Evolutionary conservation across 1,284 basidiomycete species (phyloP).

Genomic region (Papiliotrema terrestris): DNA sequence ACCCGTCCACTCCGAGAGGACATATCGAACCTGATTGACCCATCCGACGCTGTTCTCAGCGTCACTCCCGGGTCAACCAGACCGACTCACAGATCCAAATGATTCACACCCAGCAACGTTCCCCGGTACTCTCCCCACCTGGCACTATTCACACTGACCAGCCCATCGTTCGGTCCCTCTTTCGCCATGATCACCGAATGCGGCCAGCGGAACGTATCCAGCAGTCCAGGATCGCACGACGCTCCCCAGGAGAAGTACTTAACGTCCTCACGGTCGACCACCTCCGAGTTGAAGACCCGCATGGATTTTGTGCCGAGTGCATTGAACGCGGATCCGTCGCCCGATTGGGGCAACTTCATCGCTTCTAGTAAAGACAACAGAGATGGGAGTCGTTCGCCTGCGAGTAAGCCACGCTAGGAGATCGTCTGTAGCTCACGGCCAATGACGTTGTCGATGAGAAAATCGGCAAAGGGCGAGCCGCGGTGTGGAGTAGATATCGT

Average conservation of each 20-base stretch:
- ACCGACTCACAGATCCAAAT: slow-evolving; percentile 68
- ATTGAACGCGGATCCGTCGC: slow-evolving; percentile 87
- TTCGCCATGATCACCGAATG: slow-evolving; percentile 79
- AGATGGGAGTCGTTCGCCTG: slow-evolving; percentile 43
- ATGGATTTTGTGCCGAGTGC: slow-evolving; percentile 80
- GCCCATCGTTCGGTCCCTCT: slow-evolving; percentile 90
- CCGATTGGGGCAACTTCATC: slow-evolving; percentile 69
- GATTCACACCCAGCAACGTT: slow-evolving; percentile 84
- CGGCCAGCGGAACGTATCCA: slow-evolving; percentile 82
- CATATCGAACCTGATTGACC: slow-evolving; percentile 61
- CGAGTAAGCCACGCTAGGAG: slow-evolving; percentile 42
- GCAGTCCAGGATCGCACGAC: slow-evolving; percentile 75
- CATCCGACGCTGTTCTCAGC: slow-evolving; percentile 47
- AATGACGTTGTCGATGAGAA: slow-evolving; percentile 76
- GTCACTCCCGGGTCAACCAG: background rate
- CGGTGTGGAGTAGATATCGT: slow-evolving; percentile 91
- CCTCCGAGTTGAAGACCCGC: slow-evolving; percentile 80
- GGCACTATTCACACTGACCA: slow-evolving; percentile 85
- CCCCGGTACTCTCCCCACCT: slow-evolving; percentile 74
- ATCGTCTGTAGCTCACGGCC: slow-evolving; percentile 50
- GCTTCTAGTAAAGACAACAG: slow-evolving; percentile 58
- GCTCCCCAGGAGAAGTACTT: slow-evolving; percentile 94
- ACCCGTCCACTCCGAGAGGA: slow-evolving; percentile 81
- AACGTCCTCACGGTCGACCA: slow-evolving; percentile 70
- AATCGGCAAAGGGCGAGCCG: slow-evolving; percentile 89